Evolutionary conservation across 495 filamentous ascomycete species (phyloP), one percentile per base, ranked within the genome.

Genomic region (Hypoxylon fuscum): DNA sequence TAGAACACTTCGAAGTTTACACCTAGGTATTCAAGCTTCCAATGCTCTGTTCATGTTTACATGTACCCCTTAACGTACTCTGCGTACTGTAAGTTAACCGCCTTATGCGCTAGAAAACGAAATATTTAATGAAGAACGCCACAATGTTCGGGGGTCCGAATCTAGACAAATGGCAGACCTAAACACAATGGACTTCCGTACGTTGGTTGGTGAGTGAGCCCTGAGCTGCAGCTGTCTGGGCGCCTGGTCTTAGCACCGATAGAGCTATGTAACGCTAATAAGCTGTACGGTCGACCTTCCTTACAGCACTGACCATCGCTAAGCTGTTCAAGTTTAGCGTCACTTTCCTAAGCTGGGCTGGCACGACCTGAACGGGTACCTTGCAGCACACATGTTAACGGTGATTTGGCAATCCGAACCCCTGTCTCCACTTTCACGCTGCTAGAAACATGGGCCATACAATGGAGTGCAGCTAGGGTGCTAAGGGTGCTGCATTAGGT

Each of bases 291-390:
- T 66, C 63, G 51, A 44, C 63, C 51, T 61, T 66, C 46, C 42
- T 53, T 43, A 48, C 60, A 42, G 41, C 40, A 56, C 51, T 66
- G 43, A 40, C 35, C 27, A 14, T 38, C 57, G 43, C 58, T 58
- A 63, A 59, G 32, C 63, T 35, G 48, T 52, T 62, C 29, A 6
- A 49, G 65, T 38, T 38, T 68, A 59, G 56, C 54, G 44, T 11
- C 17, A 5, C 40, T 29, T 18, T 50, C 18, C 42, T 29, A 38
- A 32, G 56, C 45, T 61, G 50, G 53, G 41, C 14, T 44, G 46
- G 41, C 55, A 54, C 58, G 49, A 40, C 63, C 53, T 49, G 59
- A 68, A 72, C 67, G 59, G 67, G 69, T 72, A 68, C 69, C 66
- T 70, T 70, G 68, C 69, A 72, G 60, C 40, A 50, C 34, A 34